Conservation (phyloP, 2,329 filamentous ascomycete genomes). For the Aspergillus brunneoviolaceus region DNA sequence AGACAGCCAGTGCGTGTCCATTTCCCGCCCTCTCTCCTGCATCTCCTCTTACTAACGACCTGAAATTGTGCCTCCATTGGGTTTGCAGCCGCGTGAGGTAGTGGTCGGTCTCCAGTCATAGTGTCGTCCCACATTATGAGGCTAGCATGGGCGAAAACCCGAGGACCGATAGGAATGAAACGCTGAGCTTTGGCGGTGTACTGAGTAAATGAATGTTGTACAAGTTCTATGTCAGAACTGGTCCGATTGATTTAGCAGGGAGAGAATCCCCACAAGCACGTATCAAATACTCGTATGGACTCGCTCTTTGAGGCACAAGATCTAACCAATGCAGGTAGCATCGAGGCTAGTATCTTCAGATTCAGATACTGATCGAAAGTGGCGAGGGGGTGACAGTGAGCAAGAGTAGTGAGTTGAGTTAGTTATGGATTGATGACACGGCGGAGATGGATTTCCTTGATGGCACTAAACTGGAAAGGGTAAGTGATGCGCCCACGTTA, state of each 20-base stretch:
- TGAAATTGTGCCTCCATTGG: neutral
- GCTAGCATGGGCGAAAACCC: neutral
- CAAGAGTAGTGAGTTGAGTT: neutral
- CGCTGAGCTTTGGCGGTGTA: too few relatives aligned
- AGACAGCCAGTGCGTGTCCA: slow-evolving; percentile 43
- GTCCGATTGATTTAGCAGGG: too few relatives aligned
- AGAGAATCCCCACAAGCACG: too few relatives aligned
- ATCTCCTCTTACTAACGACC: slow-evolving; percentile 18
- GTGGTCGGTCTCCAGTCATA: neutral
- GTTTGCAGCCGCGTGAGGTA: neutral
- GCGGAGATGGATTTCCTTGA: neutral
- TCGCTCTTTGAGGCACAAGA: too few relatives aligned
- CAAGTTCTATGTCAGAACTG: too few relatives aligned
- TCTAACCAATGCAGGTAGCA: too few relatives aligned
- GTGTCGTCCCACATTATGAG: neutral
- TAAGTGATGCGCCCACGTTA: slow-evolving; percentile 16
- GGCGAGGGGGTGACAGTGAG: too few relatives aligned
- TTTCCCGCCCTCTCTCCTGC: slow-evolving; percentile 28
- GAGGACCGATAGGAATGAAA: too few relatives aligned
- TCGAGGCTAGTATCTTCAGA: too few relatives aligned
- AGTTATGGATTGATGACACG: neutral
- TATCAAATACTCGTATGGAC: too few relatives aligned
- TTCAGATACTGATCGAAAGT: too few relatives aligned
- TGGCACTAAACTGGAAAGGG: slow-evolving; percentile 24
- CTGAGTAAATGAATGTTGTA: too few relatives aligned